Conservation (phyloP, 106 monocot species). For the Triglochin maritima region DNA sequence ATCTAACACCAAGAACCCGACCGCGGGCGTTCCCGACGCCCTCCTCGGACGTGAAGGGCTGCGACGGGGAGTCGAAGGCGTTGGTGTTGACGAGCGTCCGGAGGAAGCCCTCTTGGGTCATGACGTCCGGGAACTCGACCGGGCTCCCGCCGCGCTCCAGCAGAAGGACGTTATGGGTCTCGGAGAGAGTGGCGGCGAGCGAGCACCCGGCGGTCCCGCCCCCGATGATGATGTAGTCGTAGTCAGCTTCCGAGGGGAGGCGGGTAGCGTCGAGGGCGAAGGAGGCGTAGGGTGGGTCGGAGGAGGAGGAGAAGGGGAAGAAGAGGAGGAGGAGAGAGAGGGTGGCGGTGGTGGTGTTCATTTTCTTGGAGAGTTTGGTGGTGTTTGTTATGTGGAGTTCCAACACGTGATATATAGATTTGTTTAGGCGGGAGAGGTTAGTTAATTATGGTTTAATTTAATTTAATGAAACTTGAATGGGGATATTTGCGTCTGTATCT, state of each 20-base stretch:
- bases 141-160: constrained; percentile 20
- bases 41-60: constrained; percentile 21
- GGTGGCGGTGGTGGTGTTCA: no score
- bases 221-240: constrained; percentile 26
- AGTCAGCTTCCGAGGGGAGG: constrained; percentile 14
- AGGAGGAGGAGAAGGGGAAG: no score
- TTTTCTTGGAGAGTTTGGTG: no score
- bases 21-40: constrained; percentile 23
- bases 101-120: constrained; percentile 16
- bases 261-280: constrained; percentile 18
- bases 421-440: no score
- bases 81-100: constrained; percentile 15
- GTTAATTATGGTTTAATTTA: no score
- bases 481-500: no score
- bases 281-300: neutral
- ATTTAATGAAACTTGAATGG: no score
- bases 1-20: constrained; percentile 18
- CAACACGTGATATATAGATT: no score
- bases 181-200: constrained; percentile 22
- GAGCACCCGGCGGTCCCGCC: constrained; percentile 25
- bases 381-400: no score
- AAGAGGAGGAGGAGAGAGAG: no score
- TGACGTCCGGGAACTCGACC: constrained; percentile 6
- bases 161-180: constrained; percentile 18
- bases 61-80: constrained; percentile 14